Evolutionary conservation across 257 asterid genomes (phyloP), one percentile per base, ranked within the genome.

Genomic region (Scutellaria baicalensis): DNA sequence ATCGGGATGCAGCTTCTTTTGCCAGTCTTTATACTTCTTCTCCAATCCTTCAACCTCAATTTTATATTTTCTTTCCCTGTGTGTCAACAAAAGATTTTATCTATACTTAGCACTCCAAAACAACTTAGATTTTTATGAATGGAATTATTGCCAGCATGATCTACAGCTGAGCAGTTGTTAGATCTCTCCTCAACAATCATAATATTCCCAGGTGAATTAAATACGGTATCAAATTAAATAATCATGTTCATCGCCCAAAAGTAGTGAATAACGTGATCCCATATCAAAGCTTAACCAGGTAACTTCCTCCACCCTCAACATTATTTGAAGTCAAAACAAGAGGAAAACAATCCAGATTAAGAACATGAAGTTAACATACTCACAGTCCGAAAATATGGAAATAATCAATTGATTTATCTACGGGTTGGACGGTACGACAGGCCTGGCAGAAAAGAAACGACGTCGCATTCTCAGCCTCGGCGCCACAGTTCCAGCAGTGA

Each of bases 1-100:
- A 80, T 94, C 99, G 20, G 97, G 99, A 84, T 94, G 99, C 75
- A 94, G 90, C 83, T 89, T 94, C 89, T 86, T 94, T 80, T 91
- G 99, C 97, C 99, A 94, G 69, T 86, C 83, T 80, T 94, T 94
- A 76, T 94, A 94, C 78, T 77, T 86, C 64, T 88, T 88, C 77
- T 85, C 97, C 61, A 94, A 78, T 72, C 77, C 86, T 16, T 75
- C 84, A 66, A 75, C 89, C 68, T 82, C 84, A 44, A 88, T 48
- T 14, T 75, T 88, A 68, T 85, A 89, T 18, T 75, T 77, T 74
- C 84, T 84, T 66, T 80, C 89, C 87, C 99, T 93, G 48, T 0
- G 44, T 69, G 27, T 43, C 68, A 69, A 66, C 71, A 72, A 39
- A 9, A 70, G 10, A 56, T 59, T 69, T 44, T 13, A 55, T 64